Evolutionary conservation across 2,329 filamentous ascomycete genomes (phyloP).

Genomic region (Leptographium lundbergii): DNA sequence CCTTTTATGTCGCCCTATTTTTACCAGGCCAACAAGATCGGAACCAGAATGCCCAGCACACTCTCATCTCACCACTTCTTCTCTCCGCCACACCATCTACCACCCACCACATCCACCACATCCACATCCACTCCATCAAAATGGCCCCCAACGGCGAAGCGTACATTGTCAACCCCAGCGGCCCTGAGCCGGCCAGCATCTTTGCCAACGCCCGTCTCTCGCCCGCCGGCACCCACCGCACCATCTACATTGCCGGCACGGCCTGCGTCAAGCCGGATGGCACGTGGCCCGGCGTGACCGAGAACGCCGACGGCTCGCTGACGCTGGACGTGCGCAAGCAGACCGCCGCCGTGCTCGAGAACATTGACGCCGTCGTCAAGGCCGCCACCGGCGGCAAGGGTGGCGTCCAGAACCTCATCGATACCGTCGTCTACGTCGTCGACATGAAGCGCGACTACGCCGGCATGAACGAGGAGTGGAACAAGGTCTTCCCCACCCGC

Average conservation of each 20-base stretch:
- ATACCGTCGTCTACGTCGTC: constrained; percentile 26
- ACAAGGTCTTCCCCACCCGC: constrained; percentile 26
- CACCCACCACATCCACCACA: background rate
- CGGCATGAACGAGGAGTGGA: constrained; percentile 34
- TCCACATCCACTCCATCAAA: too few species aligned
- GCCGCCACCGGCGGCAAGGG: constrained; percentile 23
- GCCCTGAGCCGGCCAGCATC: constrained; percentile 14
- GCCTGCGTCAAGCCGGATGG: constrained; percentile 22
- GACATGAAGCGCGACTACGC: constrained; percentile 29
- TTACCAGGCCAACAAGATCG: background rate
- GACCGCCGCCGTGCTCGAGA: constrained; percentile 24
- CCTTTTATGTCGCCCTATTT: background rate
- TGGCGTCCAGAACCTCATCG: constrained; percentile 24
- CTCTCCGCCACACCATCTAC: background rate
- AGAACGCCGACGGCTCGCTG: constrained; percentile 22
- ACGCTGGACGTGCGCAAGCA: constrained; percentile 23
- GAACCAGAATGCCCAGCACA: background rate
- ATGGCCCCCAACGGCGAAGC: constrained; percentile 22
- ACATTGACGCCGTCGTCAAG: constrained; percentile 25
- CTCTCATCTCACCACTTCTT: background rate
- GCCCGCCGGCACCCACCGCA: constrained; percentile 18
- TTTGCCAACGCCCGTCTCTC: constrained; percentile 25
- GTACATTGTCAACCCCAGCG: constrained; percentile 20
- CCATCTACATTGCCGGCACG: constrained; percentile 27
- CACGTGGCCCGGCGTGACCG: constrained; percentile 21